Base-by-base conservation (phyloP, 257 asterid genomes). In the Ballota nigra region DNA sequence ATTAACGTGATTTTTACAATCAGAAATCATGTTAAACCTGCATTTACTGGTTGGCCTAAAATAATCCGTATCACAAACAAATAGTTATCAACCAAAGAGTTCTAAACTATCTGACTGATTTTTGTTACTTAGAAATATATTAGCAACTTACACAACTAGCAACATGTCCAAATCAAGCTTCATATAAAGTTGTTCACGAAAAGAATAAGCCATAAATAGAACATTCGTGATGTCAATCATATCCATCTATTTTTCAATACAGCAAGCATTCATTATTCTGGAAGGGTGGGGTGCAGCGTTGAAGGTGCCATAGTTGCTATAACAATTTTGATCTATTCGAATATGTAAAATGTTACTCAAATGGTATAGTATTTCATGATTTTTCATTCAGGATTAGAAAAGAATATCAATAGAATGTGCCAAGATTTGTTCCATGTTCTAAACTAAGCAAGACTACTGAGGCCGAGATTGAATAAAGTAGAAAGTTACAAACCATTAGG, bases 401-500 rank as follows among this genome's bases (percentile, higher is more conserved):
- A 40, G 8, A 36, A 33, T 9, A 64, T 53, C 13, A 36, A 56
- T 18, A 3, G 47, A 68, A 43, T 56, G 20, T 20, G n/a, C 20
- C 69, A 29, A 60, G 20, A 31, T 69, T 24, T 47, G 16, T n/a
- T 43, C 64, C 65, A 68, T 12, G 55, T 61, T 71, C 58, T 69
- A 64, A 36, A 40, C 36, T 51, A 26, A 80, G 71, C 51, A 66
- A 59, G 18, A 76, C 18, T 51, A 51, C 16, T 26, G 28, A 63
- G 75, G 62, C 56, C 8, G 7, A 71, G 73, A 75, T 9, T 16
- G 51, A 19, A 47, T 1, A 66, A 71, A 29, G 72, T 23, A 66
- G 75, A 81, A 72, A 70, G 75, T 43, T 47, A 82, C 93, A 43
- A 82, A 93, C 97, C 98, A 75, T 78, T 87, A 29, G 97, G 96